Base-by-base conservation (phyloP, 345 rosid species). In the Iberis pinnata region DNA sequence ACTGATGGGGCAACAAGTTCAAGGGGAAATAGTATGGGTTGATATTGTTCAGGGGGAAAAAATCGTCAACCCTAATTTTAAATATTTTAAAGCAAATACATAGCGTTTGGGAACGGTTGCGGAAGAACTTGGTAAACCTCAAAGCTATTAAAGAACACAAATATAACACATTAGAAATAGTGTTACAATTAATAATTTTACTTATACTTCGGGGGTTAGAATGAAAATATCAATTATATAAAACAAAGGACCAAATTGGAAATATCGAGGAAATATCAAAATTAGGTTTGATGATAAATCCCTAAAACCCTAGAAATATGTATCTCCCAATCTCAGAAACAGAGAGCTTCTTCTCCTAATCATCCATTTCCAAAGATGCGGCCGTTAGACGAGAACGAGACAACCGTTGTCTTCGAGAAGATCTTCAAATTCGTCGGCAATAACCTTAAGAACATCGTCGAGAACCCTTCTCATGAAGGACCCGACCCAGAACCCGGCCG, bases 391-490 rank as follows among this genome's bases (percentile, higher is more conserved):
- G 97, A 92, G 73, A 72, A 42, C 14, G 98, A 92, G 67, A 92
- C 87, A 61, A 76, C 87, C 12, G 77, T 78, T 8, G 97, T 92
- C 10, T 88, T 92, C 75, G 87, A 83, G 65, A 92, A 88, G 68
- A 68, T 92, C 53, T 76, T 74, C 76, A 71, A 78, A 45, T 92
- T 92, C 81, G 80, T 85, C 0, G 97, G 95, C 31, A 83, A 75
- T 65, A 92, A 88, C 52, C 82, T 92, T 68, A 88, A 92, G 79
- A 88, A 88, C 81, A 67, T 92, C 17, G 86, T 92, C 12, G 95
- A 83, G 46, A 81, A 79, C 61, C 93, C 88, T 0, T 84, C 95
- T 13, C 78, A 80, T 57, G 97, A 92, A 66, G 98, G 98, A 1
- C 82, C 92, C 32, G 96, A 90, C 27, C 37, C 66, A 31, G 70